Percentiles rank a stretch among this genome's conserved stretches.
Conservation (phyloP, 768 basidiomycete species). For the Hericium coralloides region DNA sequence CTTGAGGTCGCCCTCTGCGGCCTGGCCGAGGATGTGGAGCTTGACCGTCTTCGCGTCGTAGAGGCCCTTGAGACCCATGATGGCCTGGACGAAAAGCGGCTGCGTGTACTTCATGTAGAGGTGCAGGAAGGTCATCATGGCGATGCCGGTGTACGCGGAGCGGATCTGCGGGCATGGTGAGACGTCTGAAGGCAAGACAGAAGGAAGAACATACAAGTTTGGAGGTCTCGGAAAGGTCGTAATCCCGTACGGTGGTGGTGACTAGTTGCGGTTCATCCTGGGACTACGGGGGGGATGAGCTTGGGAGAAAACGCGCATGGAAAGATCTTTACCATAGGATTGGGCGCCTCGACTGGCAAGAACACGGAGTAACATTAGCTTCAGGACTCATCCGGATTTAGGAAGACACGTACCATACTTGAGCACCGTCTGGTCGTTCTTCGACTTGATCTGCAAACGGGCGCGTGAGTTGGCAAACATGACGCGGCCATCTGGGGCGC, state of each 20-base stretch:
- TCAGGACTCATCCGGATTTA: background rate
- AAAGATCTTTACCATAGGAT: constrained; percentile 56
- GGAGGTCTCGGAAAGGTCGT: constrained; percentile 82
- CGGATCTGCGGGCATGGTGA: constrained; percentile 36
- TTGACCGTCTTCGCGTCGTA: constrained; percentile 81
- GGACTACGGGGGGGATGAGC: constrained; percentile 28
- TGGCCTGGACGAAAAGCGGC: constrained; percentile 88
- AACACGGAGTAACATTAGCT: constrained; percentile 4
- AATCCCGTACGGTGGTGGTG: constrained; percentile 90
- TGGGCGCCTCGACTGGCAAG: constrained; percentile 58
- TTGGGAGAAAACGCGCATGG: background rate
- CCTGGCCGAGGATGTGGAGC: constrained; percentile 73
- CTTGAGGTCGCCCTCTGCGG: constrained; percentile 79
- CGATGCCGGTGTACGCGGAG: constrained; percentile 61
- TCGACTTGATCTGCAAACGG: constrained; percentile 66
- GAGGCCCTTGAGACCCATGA: constrained; percentile 90
- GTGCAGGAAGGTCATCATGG: constrained; percentile 91
- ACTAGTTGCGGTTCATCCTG: constrained; percentile 63
- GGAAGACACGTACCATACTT: constrained; percentile 69
- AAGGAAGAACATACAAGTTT: constrained; percentile 53
- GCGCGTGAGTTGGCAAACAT: background rate
- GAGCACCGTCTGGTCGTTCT: constrained; percentile 92
- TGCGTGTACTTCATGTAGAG: constrained; percentile 93
- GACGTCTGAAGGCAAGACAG: constrained; percentile 20
- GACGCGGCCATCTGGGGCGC: background rate